These are phyloP conservation scores for Coniferiporia sulphurascens DNA, from an alignment of 1,284 basidiomycete species.

Conservation along the genomic window DNA sequence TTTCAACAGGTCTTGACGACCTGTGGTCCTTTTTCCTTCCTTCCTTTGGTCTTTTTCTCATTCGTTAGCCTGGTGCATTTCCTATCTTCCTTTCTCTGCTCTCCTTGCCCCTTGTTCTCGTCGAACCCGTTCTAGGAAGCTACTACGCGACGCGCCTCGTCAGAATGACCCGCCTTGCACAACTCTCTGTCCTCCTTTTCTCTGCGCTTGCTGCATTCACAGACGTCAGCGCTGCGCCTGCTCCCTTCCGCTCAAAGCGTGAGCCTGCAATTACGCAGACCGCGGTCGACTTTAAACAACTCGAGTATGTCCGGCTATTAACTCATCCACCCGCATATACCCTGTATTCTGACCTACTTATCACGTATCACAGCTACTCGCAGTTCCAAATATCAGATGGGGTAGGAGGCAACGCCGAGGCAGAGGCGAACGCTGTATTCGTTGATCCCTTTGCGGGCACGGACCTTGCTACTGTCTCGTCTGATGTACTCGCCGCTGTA, in stretches of 20 bases:
- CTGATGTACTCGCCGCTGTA: constrained; percentile 20
- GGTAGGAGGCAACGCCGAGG: constrained; percentile 36
- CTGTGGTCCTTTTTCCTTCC: constrained; percentile 20
- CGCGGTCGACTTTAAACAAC: constrained; percentile 22
- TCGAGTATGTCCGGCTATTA: constrained; percentile 18
- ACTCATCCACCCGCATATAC: background rate
- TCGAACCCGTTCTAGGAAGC: background rate
- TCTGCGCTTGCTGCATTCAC: background rate
- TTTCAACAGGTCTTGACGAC: constrained; percentile 23
- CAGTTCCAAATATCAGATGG: constrained; percentile 46
- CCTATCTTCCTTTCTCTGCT: background rate
- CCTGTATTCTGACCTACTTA: background rate
- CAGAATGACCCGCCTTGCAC: constrained; percentile 15
- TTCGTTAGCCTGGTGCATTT: constrained; percentile 15
- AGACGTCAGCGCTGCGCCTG: constrained; percentile 19
- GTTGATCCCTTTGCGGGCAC: constrained; percentile 22
- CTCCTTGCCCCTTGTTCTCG: background rate
- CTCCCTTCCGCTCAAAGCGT: constrained; percentile 1
- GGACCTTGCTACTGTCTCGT: constrained; percentile 25
- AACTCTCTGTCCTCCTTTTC: constrained; percentile 20
- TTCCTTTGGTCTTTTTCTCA: background rate
- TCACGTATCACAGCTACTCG: constrained; percentile 29
- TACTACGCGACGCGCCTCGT: background rate
- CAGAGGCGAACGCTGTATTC: constrained; percentile 40
- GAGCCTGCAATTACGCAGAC: constrained; percentile 15